phyloP scores from a whole-genome alignment of 2,329 filamentous ascomycete genomes.

The Colletotrichum acutatum region DNA sequence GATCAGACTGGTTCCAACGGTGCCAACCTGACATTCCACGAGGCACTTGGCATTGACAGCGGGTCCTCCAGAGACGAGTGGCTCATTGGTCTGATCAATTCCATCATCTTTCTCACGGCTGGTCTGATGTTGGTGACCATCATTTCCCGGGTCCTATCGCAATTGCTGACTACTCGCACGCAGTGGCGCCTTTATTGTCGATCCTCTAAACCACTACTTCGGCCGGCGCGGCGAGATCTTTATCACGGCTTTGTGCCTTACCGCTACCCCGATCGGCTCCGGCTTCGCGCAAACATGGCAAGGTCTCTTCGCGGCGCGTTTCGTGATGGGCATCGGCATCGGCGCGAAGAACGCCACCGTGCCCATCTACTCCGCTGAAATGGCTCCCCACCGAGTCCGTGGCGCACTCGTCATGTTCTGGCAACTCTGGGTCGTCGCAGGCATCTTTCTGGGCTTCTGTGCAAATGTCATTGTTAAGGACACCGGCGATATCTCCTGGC shows the following conservation, averaged over 20 bases:
- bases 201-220: conserved; percentile 71
- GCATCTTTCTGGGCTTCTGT: conserved; percentile 60
- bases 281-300: conserved; percentile 71
- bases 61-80: conserved; percentile 53
- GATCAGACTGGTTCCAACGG: conserved; percentile 73
- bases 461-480: conserved; percentile 66
- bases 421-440: conserved; percentile 42
- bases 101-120: conserved; percentile 42
- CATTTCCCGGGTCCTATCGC: too few relatives aligned
- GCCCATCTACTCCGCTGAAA: conserved; percentile 81
- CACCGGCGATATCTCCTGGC: conserved; percentile 65
- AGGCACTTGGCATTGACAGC: conserved; percentile 51
- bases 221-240: conserved; percentile 76
- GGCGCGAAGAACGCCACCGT: conserved; percentile 73
- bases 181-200: conserved; percentile 73
- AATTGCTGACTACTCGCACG: conserved; percentile 34
- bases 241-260: conserved; percentile 68
- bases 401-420: conserved; percentile 81
- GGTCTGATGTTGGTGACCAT: too few relatives aligned
- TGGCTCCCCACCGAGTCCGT: conserved; percentile 73
- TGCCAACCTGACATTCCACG: conserved; percentile 70
- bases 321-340: conserved; percentile 76
- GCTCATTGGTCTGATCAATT: conserved; percentile 71
- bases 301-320: conserved; percentile 73
- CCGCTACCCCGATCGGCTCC: conserved; percentile 69